Conservation (phyloP, 164 flowering plant genomes). For the Piper betle region DNA sequence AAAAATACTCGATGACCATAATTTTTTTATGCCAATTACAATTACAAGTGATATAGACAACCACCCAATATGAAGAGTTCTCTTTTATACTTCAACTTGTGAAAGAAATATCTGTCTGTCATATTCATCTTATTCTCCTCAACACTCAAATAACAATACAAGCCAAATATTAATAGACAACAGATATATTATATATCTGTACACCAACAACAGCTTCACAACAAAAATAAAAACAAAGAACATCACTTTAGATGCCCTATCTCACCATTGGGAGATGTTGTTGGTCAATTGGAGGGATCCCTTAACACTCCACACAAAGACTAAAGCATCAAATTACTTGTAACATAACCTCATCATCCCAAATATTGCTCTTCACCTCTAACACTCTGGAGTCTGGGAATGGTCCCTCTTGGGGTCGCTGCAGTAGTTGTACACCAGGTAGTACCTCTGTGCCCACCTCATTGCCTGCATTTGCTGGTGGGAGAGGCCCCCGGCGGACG, state of each 20-base stretch:
- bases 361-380: constrained; percentile 3
- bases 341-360: too few species aligned
- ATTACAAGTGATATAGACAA: too few species aligned
- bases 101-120: too few species aligned
- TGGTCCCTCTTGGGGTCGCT: constrained; percentile 68
- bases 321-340: too few species aligned
- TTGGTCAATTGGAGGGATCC: too few species aligned
- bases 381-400: constrained; percentile 79
- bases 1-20: too few species aligned
- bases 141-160: not conserved
- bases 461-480: constrained; percentile 41
- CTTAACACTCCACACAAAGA: too few species aligned
- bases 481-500: constrained; percentile 52
- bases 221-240: not conserved
- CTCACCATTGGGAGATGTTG: not conserved
- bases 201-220: not conserved
- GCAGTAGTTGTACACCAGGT: constrained; percentile 82
- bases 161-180: not conserved
- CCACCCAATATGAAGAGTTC: too few species aligned
- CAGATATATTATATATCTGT: not conserved
- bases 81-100: too few species aligned
- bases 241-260: too few species aligned
- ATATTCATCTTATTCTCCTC: too few species aligned
- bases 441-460: constrained; percentile 65
- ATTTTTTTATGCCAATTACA: too few species aligned